Evolutionary conservation across 257 asterid species (phyloP).

Genomic region (Nicotiana knightiana): DNA sequence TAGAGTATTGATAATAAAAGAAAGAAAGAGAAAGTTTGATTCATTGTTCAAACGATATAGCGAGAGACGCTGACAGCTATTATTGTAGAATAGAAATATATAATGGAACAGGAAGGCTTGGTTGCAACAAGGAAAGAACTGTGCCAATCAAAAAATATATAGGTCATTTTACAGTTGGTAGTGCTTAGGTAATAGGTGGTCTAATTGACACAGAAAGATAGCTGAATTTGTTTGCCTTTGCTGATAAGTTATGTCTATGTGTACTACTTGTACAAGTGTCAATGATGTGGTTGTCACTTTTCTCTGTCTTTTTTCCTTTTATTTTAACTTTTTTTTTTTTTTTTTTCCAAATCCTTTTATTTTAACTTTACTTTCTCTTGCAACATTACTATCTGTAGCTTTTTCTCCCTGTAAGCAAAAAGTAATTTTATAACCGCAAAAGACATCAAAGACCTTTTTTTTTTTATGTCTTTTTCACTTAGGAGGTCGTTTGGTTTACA

Average conservation of each 20-base stretch:
- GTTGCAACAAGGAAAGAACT: neutral
- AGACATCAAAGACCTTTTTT: no score
- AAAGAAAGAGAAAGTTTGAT: neutral
- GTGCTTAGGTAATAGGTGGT: conserved; percentile 2
- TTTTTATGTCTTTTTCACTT: no score
- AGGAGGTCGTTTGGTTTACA: no score
- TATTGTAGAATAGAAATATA: neutral
- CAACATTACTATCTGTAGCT: neutral
- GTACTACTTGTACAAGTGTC: neutral
- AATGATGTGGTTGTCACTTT: neutral
- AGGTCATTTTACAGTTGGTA: neutral
- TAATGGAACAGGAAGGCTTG: neutral
- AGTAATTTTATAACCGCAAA: no score
- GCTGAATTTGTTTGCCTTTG: neutral
- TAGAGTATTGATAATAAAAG: neutral
- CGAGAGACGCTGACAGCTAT: neutral
- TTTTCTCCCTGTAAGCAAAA: no score
- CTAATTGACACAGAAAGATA: neutral
- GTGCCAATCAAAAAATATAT: neutral
- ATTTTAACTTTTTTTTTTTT: no score
- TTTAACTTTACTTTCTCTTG: neutral
- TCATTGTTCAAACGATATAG: neutral
- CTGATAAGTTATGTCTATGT: no score
- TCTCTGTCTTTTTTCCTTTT: neutral
- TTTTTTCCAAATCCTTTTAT: no score